phyloP scores from a whole-genome alignment of 352 stramenopile species.

The Phytophthora kernoviae region DNA sequence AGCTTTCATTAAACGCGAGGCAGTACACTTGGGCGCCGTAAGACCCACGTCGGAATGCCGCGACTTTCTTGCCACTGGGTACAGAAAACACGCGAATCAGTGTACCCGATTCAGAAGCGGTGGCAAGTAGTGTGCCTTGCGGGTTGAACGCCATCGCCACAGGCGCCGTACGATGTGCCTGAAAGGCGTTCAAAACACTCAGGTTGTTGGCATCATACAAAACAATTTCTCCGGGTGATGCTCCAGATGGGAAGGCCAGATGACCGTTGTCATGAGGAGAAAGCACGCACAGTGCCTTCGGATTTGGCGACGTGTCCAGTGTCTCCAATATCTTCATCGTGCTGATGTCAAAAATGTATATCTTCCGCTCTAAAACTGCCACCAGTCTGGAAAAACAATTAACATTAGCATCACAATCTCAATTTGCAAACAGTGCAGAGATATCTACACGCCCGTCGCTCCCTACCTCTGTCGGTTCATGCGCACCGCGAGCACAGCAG shows the following conservation, averaged over 20 bases:
- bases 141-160: slow-evolving; percentile 90
- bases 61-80: slow-evolving; percentile 86
- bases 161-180: slow-evolving; percentile 86
- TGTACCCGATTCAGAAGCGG: slow-evolving; percentile 94
- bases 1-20: slow-evolving; percentile 95
- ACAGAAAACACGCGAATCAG: slow-evolving; percentile 98
- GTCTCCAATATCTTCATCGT: slow-evolving; percentile 94
- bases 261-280: slow-evolving; percentile 88
- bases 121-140: slow-evolving; percentile 87
- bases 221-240: slow-evolving; percentile 87
- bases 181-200: slow-evolving; percentile 91
- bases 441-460: neutral
- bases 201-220: slow-evolving; percentile 93
- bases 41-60: slow-evolving; percentile 95
- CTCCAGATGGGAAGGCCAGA: slow-evolving; percentile 83
- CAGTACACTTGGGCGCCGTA: slow-evolving; percentile 96
- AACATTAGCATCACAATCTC: slow-evolving; percentile 4
- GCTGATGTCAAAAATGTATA: slow-evolving; percentile 95
- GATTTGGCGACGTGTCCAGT: slow-evolving; percentile 90
- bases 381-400: slow-evolving; percentile 48
- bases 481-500: slow-evolving; percentile 86
- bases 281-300: slow-evolving; percentile 80
- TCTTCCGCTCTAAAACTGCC: slow-evolving; percentile 87
- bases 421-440: neutral
- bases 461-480: slow-evolving; percentile 89